These are phyloP conservation scores for Dactylellina parvicollis DNA, from an alignment of 2,329 filamentous ascomycete species.

Conservation along the genomic window DNA sequence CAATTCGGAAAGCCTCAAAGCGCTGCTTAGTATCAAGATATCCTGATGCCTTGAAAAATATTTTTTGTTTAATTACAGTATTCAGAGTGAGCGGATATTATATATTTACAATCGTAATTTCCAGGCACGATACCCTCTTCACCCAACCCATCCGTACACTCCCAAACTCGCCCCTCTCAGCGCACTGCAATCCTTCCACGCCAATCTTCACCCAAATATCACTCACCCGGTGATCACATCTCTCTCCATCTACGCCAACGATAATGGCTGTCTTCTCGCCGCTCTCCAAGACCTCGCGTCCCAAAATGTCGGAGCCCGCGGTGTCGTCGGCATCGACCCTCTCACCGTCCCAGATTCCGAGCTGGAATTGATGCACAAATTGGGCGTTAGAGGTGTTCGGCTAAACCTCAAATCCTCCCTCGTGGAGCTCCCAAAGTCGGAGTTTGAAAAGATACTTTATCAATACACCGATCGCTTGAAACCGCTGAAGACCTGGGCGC, in stretches of 20 bases:
- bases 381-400: slow-evolving; percentile 59
- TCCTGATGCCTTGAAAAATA: too few relatives aligned
- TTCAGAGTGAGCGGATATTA: too few relatives aligned
- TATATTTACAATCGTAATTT: not conserved
- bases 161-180: slow-evolving; percentile 54
- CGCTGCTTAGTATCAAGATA: not conserved
- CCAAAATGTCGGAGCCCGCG: slow-evolving; percentile 54
- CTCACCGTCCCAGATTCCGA: slow-evolving; percentile 55
- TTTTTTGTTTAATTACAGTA: too few relatives aligned
- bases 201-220: slow-evolving; percentile 56
- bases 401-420: slow-evolving; percentile 59
- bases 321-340: slow-evolving; percentile 59
- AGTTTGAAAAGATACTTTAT: slow-evolving; percentile 55
- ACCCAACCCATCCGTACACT: slow-evolving; percentile 52
- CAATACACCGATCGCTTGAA: slow-evolving; percentile 57
- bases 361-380: slow-evolving; percentile 57
- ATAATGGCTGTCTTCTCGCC: slow-evolving; percentile 59
- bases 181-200: slow-evolving; percentile 57
- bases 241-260: slow-evolving; percentile 59
- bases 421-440: slow-evolving; percentile 53
- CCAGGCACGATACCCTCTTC: slow-evolving; percentile 53
- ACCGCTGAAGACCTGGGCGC: slow-evolving; percentile 58
- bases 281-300: slow-evolving; percentile 57
- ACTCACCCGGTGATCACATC: slow-evolving; percentile 58
- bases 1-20: too few relatives aligned